phyloP scores from a whole-genome alignment of 768 basidiomycete genomes.

The Paxillus ammoniavirescens region DNA sequence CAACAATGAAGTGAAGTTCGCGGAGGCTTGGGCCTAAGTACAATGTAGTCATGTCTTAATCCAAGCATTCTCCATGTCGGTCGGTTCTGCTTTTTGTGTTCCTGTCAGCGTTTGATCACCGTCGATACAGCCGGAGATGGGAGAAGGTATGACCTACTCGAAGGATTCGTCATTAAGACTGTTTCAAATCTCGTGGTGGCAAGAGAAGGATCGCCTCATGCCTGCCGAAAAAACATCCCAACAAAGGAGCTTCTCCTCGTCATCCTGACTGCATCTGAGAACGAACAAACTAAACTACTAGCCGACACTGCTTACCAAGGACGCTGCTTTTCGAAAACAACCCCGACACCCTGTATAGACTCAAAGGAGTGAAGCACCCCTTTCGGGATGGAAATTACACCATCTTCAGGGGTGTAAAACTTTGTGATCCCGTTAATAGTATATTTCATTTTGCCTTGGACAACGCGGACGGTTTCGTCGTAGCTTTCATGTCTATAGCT shows the following conservation, averaged over 20 bases:
- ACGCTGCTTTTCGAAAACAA: not conserved
- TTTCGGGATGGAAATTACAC: constrained; percentile 30
- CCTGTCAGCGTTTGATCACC: too few species aligned
- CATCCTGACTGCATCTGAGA: not conserved
- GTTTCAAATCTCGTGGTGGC: not conserved
- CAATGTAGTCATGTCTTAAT: constrained; percentile 5
- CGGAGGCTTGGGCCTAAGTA: constrained; percentile 2
- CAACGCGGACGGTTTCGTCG: constrained; percentile 32
- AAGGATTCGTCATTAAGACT: not conserved
- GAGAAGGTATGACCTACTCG: too few species aligned
- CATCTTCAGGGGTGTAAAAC: constrained; percentile 30
- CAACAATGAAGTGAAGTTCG: constrained; percentile 22
- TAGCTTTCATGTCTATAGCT: constrained; percentile 30
- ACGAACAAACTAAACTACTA: not conserved
- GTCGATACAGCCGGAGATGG: too few species aligned
- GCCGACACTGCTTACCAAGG: not conserved
- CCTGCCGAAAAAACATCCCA: not conserved
- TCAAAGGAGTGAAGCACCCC: constrained; percentile 25
- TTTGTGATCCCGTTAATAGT: constrained; percentile 19
- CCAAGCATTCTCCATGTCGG: not conserved
- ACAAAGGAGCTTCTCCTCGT: not conserved
- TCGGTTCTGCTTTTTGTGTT: not conserved
- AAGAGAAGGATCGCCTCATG: not conserved
- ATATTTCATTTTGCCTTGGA: constrained; percentile 31
- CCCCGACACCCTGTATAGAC: not conserved